Evolutionary conservation across 805 yeast genomes (phyloP).

Genomic region (Zygoascus ofunaensis): DNA sequence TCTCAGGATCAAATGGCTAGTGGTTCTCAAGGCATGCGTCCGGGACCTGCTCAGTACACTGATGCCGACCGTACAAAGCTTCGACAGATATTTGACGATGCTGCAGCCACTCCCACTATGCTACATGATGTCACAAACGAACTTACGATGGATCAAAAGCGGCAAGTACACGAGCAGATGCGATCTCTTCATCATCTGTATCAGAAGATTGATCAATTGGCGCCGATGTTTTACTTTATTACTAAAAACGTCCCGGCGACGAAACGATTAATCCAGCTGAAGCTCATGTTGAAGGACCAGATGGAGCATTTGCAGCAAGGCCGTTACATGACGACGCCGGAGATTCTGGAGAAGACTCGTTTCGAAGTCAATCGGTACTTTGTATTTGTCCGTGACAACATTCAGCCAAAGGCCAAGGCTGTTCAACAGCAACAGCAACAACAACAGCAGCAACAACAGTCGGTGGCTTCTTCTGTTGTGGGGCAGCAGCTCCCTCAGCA

Average conservation of each 20-base stretch:
- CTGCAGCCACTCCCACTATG: conserved; percentile 54
- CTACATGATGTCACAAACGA: conserved; percentile 53
- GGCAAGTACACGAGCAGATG: conserved; percentile 43
- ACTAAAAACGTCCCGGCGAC: conserved; percentile 72
- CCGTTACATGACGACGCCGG: conserved; percentile 62
- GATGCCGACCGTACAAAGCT: conserved; percentile 46
- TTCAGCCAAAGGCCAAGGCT: conserved; percentile 21
- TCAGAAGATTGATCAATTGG: conserved; percentile 61
- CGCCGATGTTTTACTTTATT: conserved; percentile 68
- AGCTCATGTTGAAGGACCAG: conserved; percentile 69
- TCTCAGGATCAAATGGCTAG: conserved; percentile 13
- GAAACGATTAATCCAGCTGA: conserved; percentile 64
- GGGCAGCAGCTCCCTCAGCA: not conserved
- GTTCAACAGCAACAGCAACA: conserved; percentile 23
- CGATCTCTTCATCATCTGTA: conserved; percentile 42
- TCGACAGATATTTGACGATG: conserved; percentile 59
- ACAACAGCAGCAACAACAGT: conserved; percentile 19
- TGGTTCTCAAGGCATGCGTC: not conserved
- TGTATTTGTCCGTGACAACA: conserved; percentile 61
- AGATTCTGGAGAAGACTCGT: conserved; percentile 58
- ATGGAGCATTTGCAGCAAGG: conserved; percentile 59
- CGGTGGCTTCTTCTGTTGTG: conserved; percentile 6
- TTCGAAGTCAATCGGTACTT: conserved; percentile 67
- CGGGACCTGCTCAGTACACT: conserved; percentile 1
- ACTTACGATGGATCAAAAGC: conserved; percentile 57